Conservation (phyloP, 805 yeast genomes). For the Hanseniaspora nectarophila region DNA sequence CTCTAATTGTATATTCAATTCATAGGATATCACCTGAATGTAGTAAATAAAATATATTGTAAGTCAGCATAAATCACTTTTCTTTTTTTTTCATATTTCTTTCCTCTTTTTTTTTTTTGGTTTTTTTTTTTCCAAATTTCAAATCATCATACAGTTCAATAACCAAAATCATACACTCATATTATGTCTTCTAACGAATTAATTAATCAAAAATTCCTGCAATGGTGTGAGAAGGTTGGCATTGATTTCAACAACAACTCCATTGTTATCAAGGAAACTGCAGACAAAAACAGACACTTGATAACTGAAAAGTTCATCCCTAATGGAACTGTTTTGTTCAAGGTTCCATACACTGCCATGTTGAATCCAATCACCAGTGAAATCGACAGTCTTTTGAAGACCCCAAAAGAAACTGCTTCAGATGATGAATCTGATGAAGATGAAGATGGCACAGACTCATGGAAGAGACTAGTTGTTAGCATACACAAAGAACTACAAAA, state of each 20-base stretch:
- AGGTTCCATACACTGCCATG: constrained; percentile 49
- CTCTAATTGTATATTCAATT: no score
- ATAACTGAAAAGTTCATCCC: constrained; percentile 50
- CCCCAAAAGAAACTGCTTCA: no score
- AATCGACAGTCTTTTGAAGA: constrained; percentile 29
- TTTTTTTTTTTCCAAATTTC: no score
- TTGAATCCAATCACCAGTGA: constrained; percentile 49
- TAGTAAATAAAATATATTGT: no score
- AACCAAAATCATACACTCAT: not conserved
- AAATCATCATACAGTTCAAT: no score
- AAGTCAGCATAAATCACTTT: no score
- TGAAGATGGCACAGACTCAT: constrained; percentile 34
- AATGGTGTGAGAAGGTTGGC: constrained; percentile 36
- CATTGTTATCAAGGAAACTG: constrained; percentile 43
- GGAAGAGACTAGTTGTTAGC: constrained; percentile 68
- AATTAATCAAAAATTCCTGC: constrained; percentile 32
- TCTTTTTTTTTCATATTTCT: no score
- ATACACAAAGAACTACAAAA: constrained; percentile 49
- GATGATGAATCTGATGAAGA: constrained; percentile 20
- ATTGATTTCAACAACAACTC: constrained; percentile 42
- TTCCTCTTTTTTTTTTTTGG: not conserved
- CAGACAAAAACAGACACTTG: constrained; percentile 45
- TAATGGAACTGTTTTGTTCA: constrained; percentile 53
- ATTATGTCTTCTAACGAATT: constrained; percentile 13
- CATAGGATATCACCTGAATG: no score